Evolutionary conservation across 345 rosid genomes (phyloP), one percentile per base, ranked within the genome.

Genomic region (Gynandropsis gynandra): DNA sequence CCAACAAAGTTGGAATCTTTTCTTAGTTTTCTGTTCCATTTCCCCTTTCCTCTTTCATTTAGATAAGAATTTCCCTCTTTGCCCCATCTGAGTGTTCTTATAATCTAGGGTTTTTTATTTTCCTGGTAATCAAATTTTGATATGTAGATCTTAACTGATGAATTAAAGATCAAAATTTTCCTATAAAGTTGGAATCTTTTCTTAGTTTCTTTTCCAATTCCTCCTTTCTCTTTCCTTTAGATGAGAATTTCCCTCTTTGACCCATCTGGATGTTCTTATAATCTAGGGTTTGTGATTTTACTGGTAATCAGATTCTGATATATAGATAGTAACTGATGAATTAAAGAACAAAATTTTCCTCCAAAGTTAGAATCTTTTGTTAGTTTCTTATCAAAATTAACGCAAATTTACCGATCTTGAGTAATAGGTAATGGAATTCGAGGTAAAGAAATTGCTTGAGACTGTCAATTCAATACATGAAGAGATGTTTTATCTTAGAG

Each of bases 401-500:
- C 35, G 0, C 15, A 35, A 50, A 15, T 41, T n/a, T n/a, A n/a
- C n/a, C 54, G 41, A 13, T 50, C 64, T 66, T 9, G 51, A 59
- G 53, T 54, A 10, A 4, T 67, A 92, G 98, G 64, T 57, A 17
- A 82, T 92, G 95, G 94, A 83, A 54, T 49, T 82, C 18, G 95
- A 85, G 72, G 75, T 92, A 52, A 82, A 83, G 79, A 80, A 64
- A 53, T 48, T 87, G 57, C 47, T 67, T 51, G 98, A 92, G 47
- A 85, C 81, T 0, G 83, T 83, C 21, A 50, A 45, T 13, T 70
- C 80, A 20, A 83, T 92, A 59, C 95, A 85, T 16, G 86, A 85
- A 3, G 98, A 92, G 71, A 92, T 92, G 82, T 78, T 65, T 63
- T 79, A 75, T 73, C 84, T 92, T 14, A 89, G 97, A 13, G 86